These are phyloP conservation scores for Mucor irregularis DNA, from an alignment of 371 early-diverging fungal species.

Conservation along the genomic window DNA sequence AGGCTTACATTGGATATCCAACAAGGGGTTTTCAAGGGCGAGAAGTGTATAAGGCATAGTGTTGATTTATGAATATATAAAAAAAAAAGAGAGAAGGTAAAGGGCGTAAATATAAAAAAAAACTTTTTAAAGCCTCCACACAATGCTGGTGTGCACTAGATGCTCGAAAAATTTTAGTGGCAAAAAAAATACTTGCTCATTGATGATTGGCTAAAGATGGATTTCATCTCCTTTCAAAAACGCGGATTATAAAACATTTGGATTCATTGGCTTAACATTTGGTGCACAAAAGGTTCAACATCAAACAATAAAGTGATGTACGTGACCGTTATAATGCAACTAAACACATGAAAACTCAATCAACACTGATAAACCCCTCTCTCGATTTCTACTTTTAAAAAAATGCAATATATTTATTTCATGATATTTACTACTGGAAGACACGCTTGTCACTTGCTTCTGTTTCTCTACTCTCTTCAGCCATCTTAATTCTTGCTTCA, in stretches of 20 bases:
- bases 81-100: background rate
- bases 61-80: background rate
- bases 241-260: background rate
- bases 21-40: conserved; percentile 91
- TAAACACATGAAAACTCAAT: too few relatives aligned
- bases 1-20: conserved; percentile 92
- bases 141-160: too few relatives aligned
- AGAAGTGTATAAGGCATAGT: conserved; percentile 41
- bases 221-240: background rate
- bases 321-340: too few relatives aligned
- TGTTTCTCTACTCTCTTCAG: conserved; percentile 53
- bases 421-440: conserved; percentile 60
- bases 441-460: conserved; percentile 57
- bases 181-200: conserved; percentile 6
- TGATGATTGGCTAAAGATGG: conserved; percentile 5
- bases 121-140: background rate
- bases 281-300: too few relatives aligned
- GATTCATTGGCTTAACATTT: too few relatives aligned
- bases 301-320: too few relatives aligned
- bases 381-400: too few relatives aligned
- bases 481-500: conserved; percentile 48
- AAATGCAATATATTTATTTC: conserved; percentile 3
- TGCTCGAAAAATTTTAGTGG: background rate
- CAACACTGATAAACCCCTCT: too few relatives aligned
- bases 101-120: background rate